These are phyloP conservation scores for Talaromyces verruculosus DNA, from an alignment of 2,329 filamentous ascomycete genomes.

Conservation along the genomic window DNA sequence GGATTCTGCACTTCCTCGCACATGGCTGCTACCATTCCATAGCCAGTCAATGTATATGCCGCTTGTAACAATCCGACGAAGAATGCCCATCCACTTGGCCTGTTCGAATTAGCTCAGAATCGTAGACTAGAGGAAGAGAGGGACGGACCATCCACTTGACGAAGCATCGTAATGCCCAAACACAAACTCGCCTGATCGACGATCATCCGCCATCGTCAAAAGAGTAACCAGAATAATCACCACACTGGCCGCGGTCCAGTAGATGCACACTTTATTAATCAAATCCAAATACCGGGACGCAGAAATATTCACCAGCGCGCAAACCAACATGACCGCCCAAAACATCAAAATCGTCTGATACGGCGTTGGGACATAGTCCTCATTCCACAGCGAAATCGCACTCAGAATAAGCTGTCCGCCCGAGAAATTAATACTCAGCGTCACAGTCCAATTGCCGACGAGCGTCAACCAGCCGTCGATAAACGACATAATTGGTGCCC, in stretches of 20 bases:
- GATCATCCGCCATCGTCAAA: conserved; percentile 60
- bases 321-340: conserved; percentile 68
- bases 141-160: conserved; percentile 59
- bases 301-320: conserved; percentile 65
- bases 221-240: conserved; percentile 66
- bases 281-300: conserved; percentile 62
- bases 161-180: conserved; percentile 69
- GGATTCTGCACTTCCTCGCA: conserved; percentile 71
- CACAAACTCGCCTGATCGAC: conserved; percentile 62
- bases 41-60: conserved; percentile 53
- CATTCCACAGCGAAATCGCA: conserved; percentile 68
- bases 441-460: conserved; percentile 72
- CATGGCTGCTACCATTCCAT: conserved; percentile 71
- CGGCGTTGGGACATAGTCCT: conserved; percentile 64
- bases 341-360: conserved; percentile 72
- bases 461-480: conserved; percentile 71
- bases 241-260: conserved; percentile 67
- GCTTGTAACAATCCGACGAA: conserved; percentile 70
- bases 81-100: conserved; percentile 68
- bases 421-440: conserved; percentile 67
- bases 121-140: too few species aligned
- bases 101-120: conserved; percentile 23
- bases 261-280: conserved; percentile 72
- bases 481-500: conserved; percentile 66
- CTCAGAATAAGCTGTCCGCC: conserved; percentile 69